Evolutionary conservation across 129 eudicot genomes (phyloP), one percentile per base, ranked within the genome.

Genomic region (Dittrichia graveolens): DNA sequence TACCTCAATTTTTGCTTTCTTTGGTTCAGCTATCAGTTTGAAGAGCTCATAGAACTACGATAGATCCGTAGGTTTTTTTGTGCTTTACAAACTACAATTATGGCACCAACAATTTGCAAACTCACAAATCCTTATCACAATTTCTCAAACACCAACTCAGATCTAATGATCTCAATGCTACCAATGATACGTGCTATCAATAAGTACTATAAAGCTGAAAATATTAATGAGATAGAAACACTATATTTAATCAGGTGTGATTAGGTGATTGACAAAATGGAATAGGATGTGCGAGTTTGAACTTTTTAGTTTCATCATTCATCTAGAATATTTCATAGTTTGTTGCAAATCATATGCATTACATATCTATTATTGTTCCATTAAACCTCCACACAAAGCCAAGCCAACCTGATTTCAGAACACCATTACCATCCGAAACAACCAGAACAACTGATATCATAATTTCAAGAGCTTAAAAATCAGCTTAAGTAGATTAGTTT

Each of bases 391-490:
- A 14, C 53, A 53, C 56, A 65, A 39, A 65, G 40, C 56, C 80
- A 46, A 55, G 49, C 34, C 40, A 74, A 50, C 71, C 59, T 75
- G 60, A 43, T 55, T 35, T 66, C 67, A 44, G 19, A 45, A 54
- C 65, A 75, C 72, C 55, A 39, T 48, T 37, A 37, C 58, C 43
- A 72, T 45, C 39, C 59, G 37, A 72, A 41, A 44, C 24, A 72
- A 35, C 35, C 73, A 49, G 67, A 75, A 66, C 60, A 3, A 42
- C 65, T 43, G 43, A 71, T 11, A 43, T 58, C 38, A 47, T 35
- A 44, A 44, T 44, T 59, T 9, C 77, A 72, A 72, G 39, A 72
- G 68, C 49, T 59, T 60, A 59, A 8, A 72, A 60, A 9, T 24
- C 67, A 72, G 43, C 77, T 59, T 12, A 45, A 72, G 47, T 59